A percentile compares a stretch with the other conserved stretches of the same genome.
phyloP scores from a whole-genome alignment of 176 grass and related monocot genomes.

The Olyra latifolia region DNA sequence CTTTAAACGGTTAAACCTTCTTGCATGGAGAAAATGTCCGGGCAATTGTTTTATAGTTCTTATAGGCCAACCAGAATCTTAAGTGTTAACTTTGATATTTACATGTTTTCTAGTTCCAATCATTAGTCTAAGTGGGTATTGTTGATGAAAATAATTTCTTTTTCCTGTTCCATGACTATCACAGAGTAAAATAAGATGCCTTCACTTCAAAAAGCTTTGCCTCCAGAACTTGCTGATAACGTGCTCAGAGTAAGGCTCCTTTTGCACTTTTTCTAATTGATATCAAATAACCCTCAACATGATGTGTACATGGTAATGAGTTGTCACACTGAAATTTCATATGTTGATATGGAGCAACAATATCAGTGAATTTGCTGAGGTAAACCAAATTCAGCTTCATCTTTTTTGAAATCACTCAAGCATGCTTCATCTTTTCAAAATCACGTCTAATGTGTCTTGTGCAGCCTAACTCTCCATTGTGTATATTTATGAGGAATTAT shows the following conservation, averaged over 20 bases:
- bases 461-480: constrained; percentile 3
- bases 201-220: constrained; percentile 65
- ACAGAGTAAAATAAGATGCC: constrained; percentile 51
- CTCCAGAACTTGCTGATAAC: constrained; percentile 77
- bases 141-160: background rate
- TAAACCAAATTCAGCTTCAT: background rate
- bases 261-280: background rate
- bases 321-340: background rate
- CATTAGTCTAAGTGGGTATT: background rate
- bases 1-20: background rate
- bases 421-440: too few relatives aligned
- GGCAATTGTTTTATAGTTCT: background rate
- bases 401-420: background rate
- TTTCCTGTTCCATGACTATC: constrained; percentile 1
- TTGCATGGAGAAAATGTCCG: background rate
- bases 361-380: background rate
- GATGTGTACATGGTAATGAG: constrained; percentile 20
- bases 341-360: background rate
- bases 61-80: background rate
- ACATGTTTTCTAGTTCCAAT: background rate
- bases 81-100: background rate
- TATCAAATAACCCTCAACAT: background rate
- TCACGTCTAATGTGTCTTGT: background rate
- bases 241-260: constrained; percentile 62
- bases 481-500: background rate